Percentiles rank a stretch among this genome's conserved stretches.
These are phyloP conservation scores for Pleodorina starrii DNA, from an alignment of 139 green algal species.

Conservation along the genomic window DNA sequence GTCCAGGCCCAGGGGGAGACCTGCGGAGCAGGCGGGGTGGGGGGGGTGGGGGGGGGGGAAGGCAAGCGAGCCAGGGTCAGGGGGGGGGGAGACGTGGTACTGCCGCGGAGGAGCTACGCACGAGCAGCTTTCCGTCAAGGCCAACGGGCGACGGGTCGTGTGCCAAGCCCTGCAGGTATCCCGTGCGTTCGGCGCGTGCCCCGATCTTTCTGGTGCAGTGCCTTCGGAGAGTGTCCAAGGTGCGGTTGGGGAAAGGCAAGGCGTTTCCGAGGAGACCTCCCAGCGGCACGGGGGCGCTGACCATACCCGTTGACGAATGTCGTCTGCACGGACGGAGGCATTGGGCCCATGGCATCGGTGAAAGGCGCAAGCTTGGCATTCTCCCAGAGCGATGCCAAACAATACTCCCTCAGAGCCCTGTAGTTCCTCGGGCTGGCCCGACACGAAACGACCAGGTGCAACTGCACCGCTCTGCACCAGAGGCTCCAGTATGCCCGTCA, in stretches of 20 bases:
- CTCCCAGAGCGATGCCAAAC: background rate
- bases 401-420: background rate
- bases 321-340: background rate
- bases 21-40: background rate
- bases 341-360: background rate
- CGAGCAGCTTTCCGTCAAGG: background rate
- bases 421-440: background rate
- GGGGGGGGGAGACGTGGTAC: background rate
- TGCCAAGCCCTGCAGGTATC: background rate
- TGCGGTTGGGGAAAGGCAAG: background rate
- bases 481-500: background rate
- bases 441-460: background rate
- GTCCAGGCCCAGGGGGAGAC: conserved; percentile 20
- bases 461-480: background rate
- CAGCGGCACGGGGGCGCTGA: background rate
- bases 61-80: background rate
- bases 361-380: background rate
- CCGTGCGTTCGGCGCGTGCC: no score
- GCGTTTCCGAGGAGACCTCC: background rate
- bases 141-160: background rate
- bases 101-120: background rate
- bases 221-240: background rate
- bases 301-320: conserved; percentile 8
- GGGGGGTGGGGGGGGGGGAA: background rate
- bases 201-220: no score